Conservation (phyloP, 441 rosid genomes). For the Gossypium laxum region DNA sequence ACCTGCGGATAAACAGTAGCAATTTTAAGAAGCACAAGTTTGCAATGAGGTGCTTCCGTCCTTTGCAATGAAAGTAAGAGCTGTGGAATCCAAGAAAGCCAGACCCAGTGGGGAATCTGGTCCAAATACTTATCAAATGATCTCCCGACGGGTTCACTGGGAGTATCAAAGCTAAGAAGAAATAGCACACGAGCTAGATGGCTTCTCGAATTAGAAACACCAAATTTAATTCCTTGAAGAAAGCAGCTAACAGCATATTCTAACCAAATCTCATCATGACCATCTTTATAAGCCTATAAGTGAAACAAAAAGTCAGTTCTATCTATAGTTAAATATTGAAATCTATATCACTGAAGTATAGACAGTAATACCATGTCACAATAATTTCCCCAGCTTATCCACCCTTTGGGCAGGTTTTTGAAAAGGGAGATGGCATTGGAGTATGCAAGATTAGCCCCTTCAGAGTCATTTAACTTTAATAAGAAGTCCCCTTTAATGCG, state of each 20-base stretch:
- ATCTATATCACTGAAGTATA: slow-evolving; percentile 43
- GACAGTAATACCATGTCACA: slow-evolving; percentile 77
- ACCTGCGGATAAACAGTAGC: slow-evolving; percentile 93
- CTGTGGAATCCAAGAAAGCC: slow-evolving; percentile 28
- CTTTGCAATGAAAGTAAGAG: slow-evolving; percentile 92
- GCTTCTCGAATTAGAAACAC: slow-evolving; percentile 89
- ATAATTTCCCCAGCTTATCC: slow-evolving; percentile 99
- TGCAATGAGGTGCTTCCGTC: slow-evolving; percentile 93
- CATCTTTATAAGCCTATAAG: slow-evolving; percentile 74
- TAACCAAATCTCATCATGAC: slow-evolving; percentile 84
- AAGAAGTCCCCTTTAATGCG: slow-evolving; percentile 84
- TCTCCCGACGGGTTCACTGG: slow-evolving; percentile 87
- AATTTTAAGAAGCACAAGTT: slow-evolving; percentile 79
- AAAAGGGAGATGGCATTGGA: slow-evolving; percentile 78
- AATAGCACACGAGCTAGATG: slow-evolving; percentile 92
- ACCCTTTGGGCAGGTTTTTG: slow-evolving; percentile 90
- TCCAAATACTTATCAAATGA: slow-evolving; percentile 88
- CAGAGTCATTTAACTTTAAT: slow-evolving; percentile 66
- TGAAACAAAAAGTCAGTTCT: slow-evolving; percentile 19
- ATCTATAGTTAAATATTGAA: slow-evolving; percentile 8
- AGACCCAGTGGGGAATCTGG: slow-evolving; percentile 54
- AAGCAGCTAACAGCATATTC: slow-evolving; percentile 97
- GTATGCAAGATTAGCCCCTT: slow-evolving; percentile 74
- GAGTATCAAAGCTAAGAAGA: slow-evolving; percentile 93
- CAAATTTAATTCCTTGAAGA: slow-evolving; percentile 97